Evolutionary conservation across 768 basidiomycete species (phyloP).

Genomic region (Dioszegia hungarica): DNA sequence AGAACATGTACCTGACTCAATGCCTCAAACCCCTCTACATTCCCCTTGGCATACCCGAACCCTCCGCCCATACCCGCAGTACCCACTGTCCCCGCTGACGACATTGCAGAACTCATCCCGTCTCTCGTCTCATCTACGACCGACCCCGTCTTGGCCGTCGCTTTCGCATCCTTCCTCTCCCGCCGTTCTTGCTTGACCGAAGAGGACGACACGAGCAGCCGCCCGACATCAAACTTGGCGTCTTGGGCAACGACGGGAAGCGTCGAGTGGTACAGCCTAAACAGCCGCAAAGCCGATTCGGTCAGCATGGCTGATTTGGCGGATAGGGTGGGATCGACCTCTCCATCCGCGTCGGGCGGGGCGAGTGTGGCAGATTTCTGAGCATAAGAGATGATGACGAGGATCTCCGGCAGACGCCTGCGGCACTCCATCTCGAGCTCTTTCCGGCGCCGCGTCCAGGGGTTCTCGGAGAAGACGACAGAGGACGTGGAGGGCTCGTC

Average conservation of each 20-base stretch:
- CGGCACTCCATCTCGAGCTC: constrained; percentile 75
- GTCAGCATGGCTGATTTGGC: constrained; percentile 56
- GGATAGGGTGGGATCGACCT: constrained; percentile 35
- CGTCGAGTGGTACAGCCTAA: constrained; percentile 79
- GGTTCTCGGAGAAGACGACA: constrained; percentile 52
- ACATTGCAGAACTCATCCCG: constrained; percentile 40
- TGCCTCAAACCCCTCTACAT: constrained; percentile 54
- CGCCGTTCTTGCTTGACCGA: constrained; percentile 48
- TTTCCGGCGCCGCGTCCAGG: constrained; percentile 61
- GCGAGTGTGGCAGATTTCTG: constrained; percentile 54
- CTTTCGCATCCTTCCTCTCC: constrained; percentile 44
- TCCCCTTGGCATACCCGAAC: constrained; percentile 46
- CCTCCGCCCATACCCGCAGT: constrained; percentile 49
- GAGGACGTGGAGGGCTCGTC: constrained; percentile 56
- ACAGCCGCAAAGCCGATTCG: constrained; percentile 71
- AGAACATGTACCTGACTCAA: constrained; percentile 73
- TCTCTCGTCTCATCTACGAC: constrained; percentile 39
- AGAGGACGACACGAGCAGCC: constrained; percentile 57
- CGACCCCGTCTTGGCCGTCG: constrained; percentile 37
- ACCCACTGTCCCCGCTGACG: constrained; percentile 38
- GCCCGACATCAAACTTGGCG: constrained; percentile 78
- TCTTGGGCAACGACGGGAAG: constrained; percentile 71
- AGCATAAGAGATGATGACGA: constrained; percentile 76
- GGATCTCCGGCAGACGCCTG: constrained; percentile 75
- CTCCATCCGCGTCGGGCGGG: constrained; percentile 51